Evolutionary conservation across 805 yeast species (phyloP).

Genomic region (baker's yeast (Saccharomyces cerevisiae)): DNA sequence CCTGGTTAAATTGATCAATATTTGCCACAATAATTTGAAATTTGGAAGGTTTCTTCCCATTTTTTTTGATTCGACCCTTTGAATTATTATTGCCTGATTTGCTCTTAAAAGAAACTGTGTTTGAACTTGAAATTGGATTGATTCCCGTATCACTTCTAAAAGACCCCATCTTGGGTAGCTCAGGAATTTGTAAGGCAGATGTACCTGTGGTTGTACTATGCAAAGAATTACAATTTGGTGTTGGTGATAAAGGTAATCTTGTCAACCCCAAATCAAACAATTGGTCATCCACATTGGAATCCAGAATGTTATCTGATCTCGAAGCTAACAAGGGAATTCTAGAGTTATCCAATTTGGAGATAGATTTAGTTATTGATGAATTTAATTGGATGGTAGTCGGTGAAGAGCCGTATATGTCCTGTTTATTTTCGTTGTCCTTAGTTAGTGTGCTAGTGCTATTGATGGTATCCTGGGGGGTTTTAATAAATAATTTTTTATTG

Average conservation of each 20-base stretch:
- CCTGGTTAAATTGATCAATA: conserved; percentile 24
- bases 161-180: conserved; percentile 32
- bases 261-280: conserved; percentile 13
- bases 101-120: background rate
- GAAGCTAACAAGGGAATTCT: conserved; percentile 14
- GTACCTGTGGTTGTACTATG: conserved; percentile 2
- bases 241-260: conserved; percentile 25
- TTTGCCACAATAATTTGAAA: conserved; percentile 31
- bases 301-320: conserved; percentile 3
- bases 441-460: background rate
- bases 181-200: conserved; percentile 21
- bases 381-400: conserved; percentile 31
- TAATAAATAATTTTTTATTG: conserved; percentile 1
- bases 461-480: background rate
- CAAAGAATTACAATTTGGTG: conserved; percentile 20
- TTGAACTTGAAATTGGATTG: conserved; percentile 4
- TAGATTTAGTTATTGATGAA: conserved; percentile 28
- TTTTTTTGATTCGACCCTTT: conserved; percentile 14
- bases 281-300: conserved; percentile 16
- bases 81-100: conserved; percentile 3
- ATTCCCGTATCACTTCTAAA: conserved; percentile 21
- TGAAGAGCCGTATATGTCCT: conserved; percentile 27
- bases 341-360: conserved; percentile 12
- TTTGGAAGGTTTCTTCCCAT: conserved; percentile 23
- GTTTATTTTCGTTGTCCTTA: conserved; percentile 9